A percentile compares a stretch with the other conserved stretches of the same genome.
Evolutionary conservation across 352 stramenopile genomes (phyloP).

Genomic region (Peronospora belbahrii): DNA sequence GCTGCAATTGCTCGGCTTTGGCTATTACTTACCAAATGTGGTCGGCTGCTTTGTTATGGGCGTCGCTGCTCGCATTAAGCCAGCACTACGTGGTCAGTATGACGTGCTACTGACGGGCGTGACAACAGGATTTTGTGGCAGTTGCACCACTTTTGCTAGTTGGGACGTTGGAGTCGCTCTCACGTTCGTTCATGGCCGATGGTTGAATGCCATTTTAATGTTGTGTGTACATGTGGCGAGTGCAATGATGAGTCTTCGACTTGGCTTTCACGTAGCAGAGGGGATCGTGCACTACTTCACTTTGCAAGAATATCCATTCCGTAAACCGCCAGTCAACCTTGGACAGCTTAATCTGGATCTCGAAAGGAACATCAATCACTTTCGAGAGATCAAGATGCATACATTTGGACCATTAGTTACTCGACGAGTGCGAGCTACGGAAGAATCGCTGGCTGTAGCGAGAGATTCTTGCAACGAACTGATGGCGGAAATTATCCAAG

Average conservation of each 20-base stretch:
- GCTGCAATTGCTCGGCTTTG: constrained; percentile 43
- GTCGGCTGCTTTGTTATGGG: constrained; percentile 66
- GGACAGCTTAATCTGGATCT: constrained; percentile 45
- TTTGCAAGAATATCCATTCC: constrained; percentile 36
- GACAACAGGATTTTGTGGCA: constrained; percentile 64
- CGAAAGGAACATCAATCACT: constrained; percentile 36
- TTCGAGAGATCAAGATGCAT: constrained; percentile 39
- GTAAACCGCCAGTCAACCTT: constrained; percentile 40
- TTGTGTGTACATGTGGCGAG: constrained; percentile 40
- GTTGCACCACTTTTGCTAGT: constrained; percentile 56
- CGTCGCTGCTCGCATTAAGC: constrained; percentile 30
- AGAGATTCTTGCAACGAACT: constrained; percentile 38
- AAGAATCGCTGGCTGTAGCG: constrained; percentile 32
- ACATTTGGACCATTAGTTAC: constrained; percentile 37
- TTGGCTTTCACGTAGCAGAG: constrained; percentile 38
- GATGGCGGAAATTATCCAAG: constrained; percentile 36
- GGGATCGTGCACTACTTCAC: constrained; percentile 36
- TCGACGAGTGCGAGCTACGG: constrained; percentile 33
- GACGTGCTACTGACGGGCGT: constrained; percentile 42
- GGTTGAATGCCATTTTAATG: constrained; percentile 42
- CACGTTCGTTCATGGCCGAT: constrained; percentile 43
- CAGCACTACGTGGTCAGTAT: constrained; percentile 39
- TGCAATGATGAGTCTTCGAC: constrained; percentile 34
- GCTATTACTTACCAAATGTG: constrained; percentile 49
- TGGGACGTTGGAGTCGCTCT: constrained; percentile 44